Evolutionary conservation across 2,329 filamentous ascomycete genomes (phyloP), one percentile per base, ranked within the genome.

Genomic region (Ambrosiella beaveri): DNA sequence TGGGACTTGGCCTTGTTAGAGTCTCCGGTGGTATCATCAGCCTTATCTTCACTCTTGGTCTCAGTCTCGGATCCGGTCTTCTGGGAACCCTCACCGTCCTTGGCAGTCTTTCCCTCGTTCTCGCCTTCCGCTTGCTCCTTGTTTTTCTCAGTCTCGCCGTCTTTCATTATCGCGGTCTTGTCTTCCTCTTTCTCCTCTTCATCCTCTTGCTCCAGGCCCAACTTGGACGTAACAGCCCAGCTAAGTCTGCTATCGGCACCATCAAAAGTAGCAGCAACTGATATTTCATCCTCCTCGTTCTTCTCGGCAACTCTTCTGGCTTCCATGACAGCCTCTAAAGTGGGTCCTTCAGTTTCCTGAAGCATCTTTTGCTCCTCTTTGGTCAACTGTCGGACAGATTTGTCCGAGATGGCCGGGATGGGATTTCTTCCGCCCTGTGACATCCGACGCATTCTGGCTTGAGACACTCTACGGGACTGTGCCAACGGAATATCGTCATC

Each of bases 231-330:
- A 13, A 54, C 35, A 15, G 41, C 9, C 9, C 56, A 56, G n/a
- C 55, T 57, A 7, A 35, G 39, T 19, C 54, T 56, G n/a, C 59
- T 61, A 39, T 61, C 56, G 3, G 37, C 59, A 7, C 73, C 71
- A 61, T 83, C 81, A 59, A 82, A 64, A 0, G 79, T 82, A 6
- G 78, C 81, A 36, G 74, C 76, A 37, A 84, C 64, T 1, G 81
- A 84, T 44, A 73, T 74, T 47, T 67, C 67, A 53, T 77, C 74
- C 37, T 73, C 70, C 53, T 73, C 69, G 40, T 41, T 9, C 3
- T n/a, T 19, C 2, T 17, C 57, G 7, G 38, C 40, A 35, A 36
- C 15, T 7, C 64, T 63, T 53, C 63, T 63, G 7, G 69, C 65
- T 19, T 70, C 63, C 1, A 78, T 67, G 36, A 79, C 64, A 35